Conservation (phyloP, 345 rosid species). For the Toxicodendron radicans region DNA sequence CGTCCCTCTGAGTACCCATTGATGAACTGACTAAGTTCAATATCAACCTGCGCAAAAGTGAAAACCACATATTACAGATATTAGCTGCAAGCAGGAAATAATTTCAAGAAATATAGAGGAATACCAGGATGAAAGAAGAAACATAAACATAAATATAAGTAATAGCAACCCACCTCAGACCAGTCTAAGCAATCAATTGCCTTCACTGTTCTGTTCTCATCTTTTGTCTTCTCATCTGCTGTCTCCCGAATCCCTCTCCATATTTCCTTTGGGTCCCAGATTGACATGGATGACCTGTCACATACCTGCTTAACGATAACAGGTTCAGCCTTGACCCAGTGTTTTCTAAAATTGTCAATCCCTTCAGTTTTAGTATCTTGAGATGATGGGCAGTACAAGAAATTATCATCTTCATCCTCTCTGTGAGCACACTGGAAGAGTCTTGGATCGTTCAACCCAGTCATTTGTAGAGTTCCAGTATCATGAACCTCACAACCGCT, state of each 20-base stretch:
- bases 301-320: conserved; percentile 65
- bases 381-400: conserved; percentile 62
- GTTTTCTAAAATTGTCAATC: conserved; percentile 64
- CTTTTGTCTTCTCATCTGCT: conserved; percentile 67
- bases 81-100: conserved; percentile 12
- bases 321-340: conserved; percentile 79
- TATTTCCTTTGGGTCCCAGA: conserved; percentile 82
- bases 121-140: neutral
- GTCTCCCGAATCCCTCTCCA: conserved; percentile 76
- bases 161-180: conserved; percentile 61
- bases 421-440: conserved; percentile 51
- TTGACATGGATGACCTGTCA: conserved; percentile 55
- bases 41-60: conserved; percentile 60
- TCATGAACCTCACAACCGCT: conserved; percentile 69
- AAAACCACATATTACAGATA: conserved; percentile 10
- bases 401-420: conserved; percentile 58
- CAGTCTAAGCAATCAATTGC: conserved; percentile 73
- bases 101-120: conserved; percentile 3
- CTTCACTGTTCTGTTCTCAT: conserved; percentile 60
- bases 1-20: conserved; percentile 72
- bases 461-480: conserved; percentile 27
- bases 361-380: conserved; percentile 57
- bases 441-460: conserved; percentile 35
- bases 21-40: conserved; percentile 67
- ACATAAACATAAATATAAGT: conserved; percentile 21